Evolutionary conservation across 2,329 filamentous ascomycete genomes (phyloP).

Genomic region (Pseudopithomyces maydicus): DNA sequence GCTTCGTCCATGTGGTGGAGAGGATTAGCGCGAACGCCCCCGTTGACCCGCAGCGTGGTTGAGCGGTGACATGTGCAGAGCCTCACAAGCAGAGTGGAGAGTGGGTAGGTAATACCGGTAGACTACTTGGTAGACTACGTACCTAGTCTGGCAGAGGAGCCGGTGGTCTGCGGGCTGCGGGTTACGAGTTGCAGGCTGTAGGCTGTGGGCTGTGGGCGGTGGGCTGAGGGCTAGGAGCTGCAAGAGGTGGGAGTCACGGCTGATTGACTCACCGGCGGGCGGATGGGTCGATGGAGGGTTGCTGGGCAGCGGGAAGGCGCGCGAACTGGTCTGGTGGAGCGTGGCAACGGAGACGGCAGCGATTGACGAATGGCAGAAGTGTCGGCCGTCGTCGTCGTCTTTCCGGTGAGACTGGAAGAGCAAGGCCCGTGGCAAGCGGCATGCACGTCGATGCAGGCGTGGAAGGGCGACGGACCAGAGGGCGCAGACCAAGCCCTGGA

Average conservation of each 20-base stretch:
- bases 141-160: too few relatives aligned
- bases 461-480: too few relatives aligned
- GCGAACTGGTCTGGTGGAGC: slow-evolving; percentile 4
- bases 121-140: too few relatives aligned
- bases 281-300: neutral
- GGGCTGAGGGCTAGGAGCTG: too few relatives aligned
- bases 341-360: neutral
- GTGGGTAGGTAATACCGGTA: too few relatives aligned
- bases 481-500: neutral
- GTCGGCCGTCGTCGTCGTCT: neutral
- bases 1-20: neutral
- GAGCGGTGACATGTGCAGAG: slow-evolving; percentile 33
- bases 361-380: slow-evolving; percentile 1
- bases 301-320: slow-evolving; percentile 1
- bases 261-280: slow-evolving; percentile 21
- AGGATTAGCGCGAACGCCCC: slow-evolving; percentile 10
- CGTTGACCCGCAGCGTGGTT: slow-evolving; percentile 21
- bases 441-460: neutral
- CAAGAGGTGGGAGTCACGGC: slow-evolving; percentile 10
- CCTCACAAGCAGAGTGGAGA: slow-evolving; percentile 26
- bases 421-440: neutral
- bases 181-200: too few relatives aligned
- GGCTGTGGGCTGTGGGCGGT: too few relatives aligned
- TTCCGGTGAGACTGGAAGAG: slow-evolving; percentile 6
- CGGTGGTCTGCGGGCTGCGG: too few relatives aligned